phyloP scores from a whole-genome alignment of 176 grass and related monocot genomes.

The Eragrostis nindensis region DNA sequence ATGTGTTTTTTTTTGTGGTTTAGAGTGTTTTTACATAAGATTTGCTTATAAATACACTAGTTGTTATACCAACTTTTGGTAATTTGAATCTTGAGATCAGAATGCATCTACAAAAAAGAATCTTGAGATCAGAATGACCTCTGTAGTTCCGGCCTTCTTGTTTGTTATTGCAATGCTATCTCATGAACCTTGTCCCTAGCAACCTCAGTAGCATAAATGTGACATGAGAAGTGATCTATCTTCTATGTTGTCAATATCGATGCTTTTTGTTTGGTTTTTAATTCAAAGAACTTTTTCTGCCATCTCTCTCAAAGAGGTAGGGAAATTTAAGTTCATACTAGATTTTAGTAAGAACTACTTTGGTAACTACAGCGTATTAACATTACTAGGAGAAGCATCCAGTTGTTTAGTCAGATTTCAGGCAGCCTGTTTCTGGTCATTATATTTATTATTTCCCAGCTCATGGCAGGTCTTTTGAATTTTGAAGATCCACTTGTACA shows the following conservation, averaged over 20 bases:
- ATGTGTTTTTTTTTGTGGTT: neutral
- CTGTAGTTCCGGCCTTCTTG: neutral
- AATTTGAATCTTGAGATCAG: neutral
- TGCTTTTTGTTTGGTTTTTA: neutral
- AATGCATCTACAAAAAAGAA: too few species aligned
- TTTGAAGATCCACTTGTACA: slow-evolving; percentile 4
- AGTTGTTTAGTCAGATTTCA: slow-evolving; percentile 18
- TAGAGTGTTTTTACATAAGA: neutral
- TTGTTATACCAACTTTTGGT: neutral
- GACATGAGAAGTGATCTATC: neutral
- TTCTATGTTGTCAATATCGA: neutral
- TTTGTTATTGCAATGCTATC: slow-evolving; percentile 7
- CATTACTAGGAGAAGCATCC: slow-evolving; percentile 15
- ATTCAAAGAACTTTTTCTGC: neutral
- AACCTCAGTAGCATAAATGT: slow-evolving; percentile 10
- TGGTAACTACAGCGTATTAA: neutral
- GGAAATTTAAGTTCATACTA: neutral
- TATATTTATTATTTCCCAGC: neutral
- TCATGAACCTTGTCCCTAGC: neutral
- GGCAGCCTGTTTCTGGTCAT: neutral
- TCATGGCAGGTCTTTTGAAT: neutral
- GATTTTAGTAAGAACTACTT: neutral
- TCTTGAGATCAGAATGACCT: neutral
- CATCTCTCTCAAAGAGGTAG: neutral
- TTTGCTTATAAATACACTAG: neutral